phyloP scores from a whole-genome alignment of 257 asterid genomes.

The Thymus quinquecostatus region DNA sequence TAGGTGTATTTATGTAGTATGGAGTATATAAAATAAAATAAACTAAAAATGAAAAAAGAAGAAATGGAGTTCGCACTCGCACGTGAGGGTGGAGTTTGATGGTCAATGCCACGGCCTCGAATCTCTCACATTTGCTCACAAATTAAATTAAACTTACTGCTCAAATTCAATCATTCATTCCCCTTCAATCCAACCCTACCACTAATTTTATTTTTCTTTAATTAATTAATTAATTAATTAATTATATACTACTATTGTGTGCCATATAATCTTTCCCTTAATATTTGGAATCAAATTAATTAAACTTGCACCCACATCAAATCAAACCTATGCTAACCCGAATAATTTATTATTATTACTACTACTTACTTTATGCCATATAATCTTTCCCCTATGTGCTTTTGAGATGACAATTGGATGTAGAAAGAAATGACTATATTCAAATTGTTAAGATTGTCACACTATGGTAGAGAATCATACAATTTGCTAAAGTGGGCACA shows the following conservation, averaged over 20 bases:
- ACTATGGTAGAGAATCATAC: too few relatives aligned
- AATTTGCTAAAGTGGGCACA: too few relatives aligned
- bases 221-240: too few relatives aligned
- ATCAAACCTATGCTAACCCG: too few relatives aligned
- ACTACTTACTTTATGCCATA: too few relatives aligned
- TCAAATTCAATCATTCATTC: slow-evolving; percentile 42
- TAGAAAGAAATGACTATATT: too few relatives aligned
- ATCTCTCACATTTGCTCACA: slow-evolving; percentile 33
- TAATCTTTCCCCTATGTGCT: too few relatives aligned
- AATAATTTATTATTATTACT: too few relatives aligned
- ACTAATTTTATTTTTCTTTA: neutral
- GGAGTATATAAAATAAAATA: neutral
- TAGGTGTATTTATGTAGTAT: neutral
- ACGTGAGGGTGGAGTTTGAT: slow-evolving; percentile 58
- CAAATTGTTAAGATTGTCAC: too few relatives aligned
- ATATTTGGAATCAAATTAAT: neutral
- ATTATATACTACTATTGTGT: too few relatives aligned
- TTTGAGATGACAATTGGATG: too few relatives aligned
- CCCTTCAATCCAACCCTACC: slow-evolving; percentile 17
- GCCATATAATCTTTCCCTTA: neutral
- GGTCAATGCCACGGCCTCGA: slow-evolving; percentile 60
- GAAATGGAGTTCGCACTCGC: slow-evolving; percentile 50
- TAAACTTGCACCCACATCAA: neutral
- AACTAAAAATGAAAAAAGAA: neutral
- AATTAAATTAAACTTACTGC: slow-evolving; percentile 35